phyloP scores from a whole-genome alignment of 2,329 filamentous ascomycete genomes.

The Xylaria hypoxylon region DNA sequence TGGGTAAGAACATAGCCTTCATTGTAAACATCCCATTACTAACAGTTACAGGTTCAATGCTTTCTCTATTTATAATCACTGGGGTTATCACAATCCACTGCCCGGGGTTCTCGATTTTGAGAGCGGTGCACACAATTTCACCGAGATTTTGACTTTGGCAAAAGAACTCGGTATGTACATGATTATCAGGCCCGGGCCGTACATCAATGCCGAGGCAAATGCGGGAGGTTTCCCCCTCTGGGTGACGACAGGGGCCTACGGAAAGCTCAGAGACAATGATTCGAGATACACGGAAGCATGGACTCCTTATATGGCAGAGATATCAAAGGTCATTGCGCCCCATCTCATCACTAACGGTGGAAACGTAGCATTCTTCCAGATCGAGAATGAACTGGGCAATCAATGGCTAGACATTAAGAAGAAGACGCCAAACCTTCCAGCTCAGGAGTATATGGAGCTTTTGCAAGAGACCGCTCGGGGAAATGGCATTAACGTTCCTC shows the following conservation, averaged over 20 bases:
- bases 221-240: slow-evolving; percentile 72
- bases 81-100: slow-evolving; percentile 56
- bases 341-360: slow-evolving; percentile 69
- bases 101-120: slow-evolving; percentile 60
- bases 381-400: slow-evolving; percentile 66
- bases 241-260: slow-evolving; percentile 70
- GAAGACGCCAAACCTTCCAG: slow-evolving; percentile 61
- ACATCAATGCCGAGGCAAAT: slow-evolving; percentile 72
- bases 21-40: neutral
- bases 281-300: slow-evolving; percentile 64
- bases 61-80: slow-evolving; percentile 58
- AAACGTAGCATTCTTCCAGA: slow-evolving; percentile 66
- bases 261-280: slow-evolving; percentile 64
- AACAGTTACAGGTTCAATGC: slow-evolving; percentile 54
- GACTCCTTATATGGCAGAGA: slow-evolving; percentile 64
- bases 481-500: slow-evolving; percentile 68
- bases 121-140: slow-evolving; percentile 65
- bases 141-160: slow-evolving; percentile 63
- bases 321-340: slow-evolving; percentile 62
- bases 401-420: slow-evolving; percentile 57
- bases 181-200: slow-evolving; percentile 68
- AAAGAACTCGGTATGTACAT: slow-evolving; percentile 66
- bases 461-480: slow-evolving; percentile 65
- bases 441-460: slow-evolving; percentile 67
- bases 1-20: slow-evolving; percentile 45